A percentile compares a stretch with the other conserved stretches of the same genome.
Conservation (phyloP, 2,329 filamentous ascomycete species). For the Beauveria asiatica region DNA sequence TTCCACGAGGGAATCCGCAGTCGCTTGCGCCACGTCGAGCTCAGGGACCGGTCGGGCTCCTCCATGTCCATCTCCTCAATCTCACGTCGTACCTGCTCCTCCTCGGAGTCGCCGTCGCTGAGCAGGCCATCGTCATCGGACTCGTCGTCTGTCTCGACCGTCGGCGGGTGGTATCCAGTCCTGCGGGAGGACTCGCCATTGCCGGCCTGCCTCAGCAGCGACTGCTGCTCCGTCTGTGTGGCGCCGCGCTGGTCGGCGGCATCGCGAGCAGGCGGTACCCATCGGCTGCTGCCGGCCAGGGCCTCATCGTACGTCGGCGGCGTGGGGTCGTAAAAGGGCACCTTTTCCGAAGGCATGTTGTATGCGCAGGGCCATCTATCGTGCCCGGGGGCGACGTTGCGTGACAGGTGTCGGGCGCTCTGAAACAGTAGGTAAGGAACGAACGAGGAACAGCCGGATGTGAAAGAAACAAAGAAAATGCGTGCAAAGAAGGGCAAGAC, state of each 20-base stretch:
- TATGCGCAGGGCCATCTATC: not conserved
- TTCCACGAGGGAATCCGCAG: slow-evolving; percentile 48
- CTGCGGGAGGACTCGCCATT: slow-evolving; percentile 34
- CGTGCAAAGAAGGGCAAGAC: not conserved
- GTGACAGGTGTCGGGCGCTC: not conserved
- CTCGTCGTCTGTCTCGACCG: slow-evolving; percentile 70
- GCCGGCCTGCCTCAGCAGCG: slow-evolving; percentile 54
- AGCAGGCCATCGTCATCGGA: slow-evolving; percentile 35
- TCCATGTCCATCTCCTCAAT: slow-evolving; percentile 86
- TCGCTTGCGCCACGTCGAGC: slow-evolving; percentile 45
- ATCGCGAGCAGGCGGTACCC: slow-evolving; percentile 23
- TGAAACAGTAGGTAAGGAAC: not conserved
- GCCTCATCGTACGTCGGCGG: slow-evolving; percentile 36
- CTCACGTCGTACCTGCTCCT: slow-evolving; percentile 64
- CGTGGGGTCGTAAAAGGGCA: slow-evolving; percentile 34
- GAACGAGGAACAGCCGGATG: not conserved
- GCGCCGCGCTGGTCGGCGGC: slow-evolving; percentile 49
- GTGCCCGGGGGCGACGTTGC: not conserved
- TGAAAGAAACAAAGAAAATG: not conserved
- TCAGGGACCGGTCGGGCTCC: slow-evolving; percentile 46
- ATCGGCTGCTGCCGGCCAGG: slow-evolving; percentile 27
- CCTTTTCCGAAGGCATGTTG: slow-evolving; percentile 30
- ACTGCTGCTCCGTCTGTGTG: slow-evolving; percentile 68
- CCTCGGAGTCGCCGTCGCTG: slow-evolving; percentile 44
- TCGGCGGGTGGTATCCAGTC: slow-evolving; percentile 67